A percentile compares a stretch with the other conserved stretches of the same genome.
Conservation (phyloP, 139 green algal genomes). For the Chlorella ohadii region DNA sequence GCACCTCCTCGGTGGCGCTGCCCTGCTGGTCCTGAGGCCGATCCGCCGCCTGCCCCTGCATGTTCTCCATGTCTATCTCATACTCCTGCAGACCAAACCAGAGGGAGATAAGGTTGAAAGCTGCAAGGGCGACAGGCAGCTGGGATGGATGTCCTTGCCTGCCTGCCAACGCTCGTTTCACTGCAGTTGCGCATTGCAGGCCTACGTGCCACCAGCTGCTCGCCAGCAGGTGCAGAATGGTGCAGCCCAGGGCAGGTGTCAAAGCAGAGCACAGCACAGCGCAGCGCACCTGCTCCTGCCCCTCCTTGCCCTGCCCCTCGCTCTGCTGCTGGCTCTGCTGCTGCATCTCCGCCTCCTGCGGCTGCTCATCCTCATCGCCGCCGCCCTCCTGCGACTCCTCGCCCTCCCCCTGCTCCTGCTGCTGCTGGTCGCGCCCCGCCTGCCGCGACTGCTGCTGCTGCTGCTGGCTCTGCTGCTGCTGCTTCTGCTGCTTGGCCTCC, state of each 20-base stretch:
- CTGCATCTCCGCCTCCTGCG: slow-evolving; percentile 2
- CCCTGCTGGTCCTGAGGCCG: slow-evolving; percentile 49
- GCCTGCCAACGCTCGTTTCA: too few relatives aligned
- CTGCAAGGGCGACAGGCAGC: too few relatives aligned
- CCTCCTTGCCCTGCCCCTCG: slow-evolving; percentile 34
- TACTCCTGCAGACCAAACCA: background rate
- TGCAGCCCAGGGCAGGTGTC: background rate
- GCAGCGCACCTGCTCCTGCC: slow-evolving; percentile 29
- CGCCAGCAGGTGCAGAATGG: too few relatives aligned
- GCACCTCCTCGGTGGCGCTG: background rate
- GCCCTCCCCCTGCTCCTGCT: slow-evolving; percentile 37
- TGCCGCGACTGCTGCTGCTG: slow-evolving; percentile 45
- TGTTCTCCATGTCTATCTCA: slow-evolving; percentile 7
- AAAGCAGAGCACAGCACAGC: background rate
- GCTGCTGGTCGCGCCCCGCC: slow-evolving; percentile 22
- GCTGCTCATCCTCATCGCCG: slow-evolving; percentile 20
- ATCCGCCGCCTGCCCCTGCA: slow-evolving; percentile 23
- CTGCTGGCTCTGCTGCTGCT: slow-evolving; percentile 50
- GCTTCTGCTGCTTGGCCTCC: slow-evolving; percentile 48
- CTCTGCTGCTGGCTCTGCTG: slow-evolving; percentile 43
- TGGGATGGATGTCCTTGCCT: too few relatives aligned
- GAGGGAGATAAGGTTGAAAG: background rate
- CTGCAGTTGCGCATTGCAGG: too few relatives aligned
- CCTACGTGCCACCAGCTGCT: too few relatives aligned
- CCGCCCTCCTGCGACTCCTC: background rate